Conservation (phyloP, 2,329 filamentous ascomycete genomes). For the Pseudogymnoascus sp. region DNA sequence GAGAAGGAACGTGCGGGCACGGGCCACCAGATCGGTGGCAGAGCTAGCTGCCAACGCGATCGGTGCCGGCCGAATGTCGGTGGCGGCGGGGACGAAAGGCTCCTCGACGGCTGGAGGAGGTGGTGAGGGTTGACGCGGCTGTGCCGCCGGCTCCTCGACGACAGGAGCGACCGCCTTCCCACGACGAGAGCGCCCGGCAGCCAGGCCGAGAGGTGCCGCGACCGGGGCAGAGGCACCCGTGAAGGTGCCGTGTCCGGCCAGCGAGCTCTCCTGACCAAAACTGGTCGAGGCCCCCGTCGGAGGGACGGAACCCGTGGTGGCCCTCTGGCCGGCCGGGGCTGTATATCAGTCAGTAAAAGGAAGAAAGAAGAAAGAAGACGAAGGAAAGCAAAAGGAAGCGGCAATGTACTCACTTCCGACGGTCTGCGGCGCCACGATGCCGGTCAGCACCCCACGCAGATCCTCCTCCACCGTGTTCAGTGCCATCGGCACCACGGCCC, state of each 20-base stretch:
- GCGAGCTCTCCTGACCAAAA: slow-evolving; percentile 1
- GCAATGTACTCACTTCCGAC: background rate
- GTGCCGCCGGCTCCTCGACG: background rate
- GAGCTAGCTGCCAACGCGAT: slow-evolving; percentile 1
- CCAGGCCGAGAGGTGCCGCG: background rate
- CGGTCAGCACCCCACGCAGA: background rate
- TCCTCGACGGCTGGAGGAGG: slow-evolving; percentile 1
- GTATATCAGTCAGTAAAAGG: background rate
- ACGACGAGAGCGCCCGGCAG: background rate
- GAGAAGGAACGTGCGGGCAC: background rate
- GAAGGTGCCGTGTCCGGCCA: slow-evolving; percentile 1
- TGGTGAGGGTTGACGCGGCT: background rate
- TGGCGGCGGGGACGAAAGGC: background rate
- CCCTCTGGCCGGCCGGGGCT: slow-evolving; percentile 5
- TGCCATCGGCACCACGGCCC: slow-evolving; percentile 7
- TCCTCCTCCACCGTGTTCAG: slow-evolving; percentile 2
- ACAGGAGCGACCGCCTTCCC: background rate
- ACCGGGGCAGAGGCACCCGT: background rate
- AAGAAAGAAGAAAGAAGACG: background rate
- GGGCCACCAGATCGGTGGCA: background rate
- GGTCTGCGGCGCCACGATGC: slow-evolving; percentile 2
- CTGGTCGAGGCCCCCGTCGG: slow-evolving; percentile 5
- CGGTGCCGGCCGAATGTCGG: background rate
- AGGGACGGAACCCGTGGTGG: slow-evolving; percentile 3
- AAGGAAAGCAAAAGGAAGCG: background rate